Evolutionary conservation across 2,329 filamentous ascomycete species (phyloP).

Genomic region (Colletotrichum sansevieriae): DNA sequence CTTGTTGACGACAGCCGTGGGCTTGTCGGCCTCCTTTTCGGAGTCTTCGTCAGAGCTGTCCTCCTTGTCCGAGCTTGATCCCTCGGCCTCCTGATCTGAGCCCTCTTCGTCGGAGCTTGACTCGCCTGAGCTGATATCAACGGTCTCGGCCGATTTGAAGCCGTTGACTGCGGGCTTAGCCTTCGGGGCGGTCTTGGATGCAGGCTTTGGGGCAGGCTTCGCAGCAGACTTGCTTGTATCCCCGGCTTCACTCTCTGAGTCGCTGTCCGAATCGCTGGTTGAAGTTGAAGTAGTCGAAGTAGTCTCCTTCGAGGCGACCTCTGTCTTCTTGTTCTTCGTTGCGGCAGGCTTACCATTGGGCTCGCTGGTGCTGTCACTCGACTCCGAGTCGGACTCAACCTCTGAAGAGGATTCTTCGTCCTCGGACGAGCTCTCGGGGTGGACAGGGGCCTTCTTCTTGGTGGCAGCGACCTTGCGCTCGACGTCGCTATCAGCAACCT

Average conservation of each 20-base stretch:
- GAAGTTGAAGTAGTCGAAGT: constrained; percentile 36
- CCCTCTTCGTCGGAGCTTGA: constrained; percentile 34
- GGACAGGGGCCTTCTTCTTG: constrained; percentile 44
- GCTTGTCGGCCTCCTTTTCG: constrained; percentile 50
- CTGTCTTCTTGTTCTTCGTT: constrained; percentile 41
- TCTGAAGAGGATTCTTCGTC: constrained; percentile 43
- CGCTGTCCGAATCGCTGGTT: constrained; percentile 46
- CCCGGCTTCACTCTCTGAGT: constrained; percentile 46
- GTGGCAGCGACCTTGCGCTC: constrained; percentile 47
- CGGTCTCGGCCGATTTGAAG: constrained; percentile 33
- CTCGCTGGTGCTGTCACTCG: constrained; percentile 48
- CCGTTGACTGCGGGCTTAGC: constrained; percentile 16
- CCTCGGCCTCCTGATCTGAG: constrained; percentile 44
- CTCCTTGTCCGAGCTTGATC: constrained; percentile 40
- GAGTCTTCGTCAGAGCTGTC: constrained; percentile 42
- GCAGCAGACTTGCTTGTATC: constrained; percentile 39
- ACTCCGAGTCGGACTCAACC: constrained; percentile 42
- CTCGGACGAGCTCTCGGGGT: constrained; percentile 41
- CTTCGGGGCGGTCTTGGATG: constrained; percentile 34
- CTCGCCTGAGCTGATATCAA: constrained; percentile 44
- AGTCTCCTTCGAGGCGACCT: constrained; percentile 22
- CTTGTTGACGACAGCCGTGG: constrained; percentile 50
- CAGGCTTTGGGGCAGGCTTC: constrained; percentile 31
- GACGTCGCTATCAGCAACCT: constrained; percentile 59
- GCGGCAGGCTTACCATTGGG: constrained; percentile 38